Evolutionary conservation across 2,329 filamentous ascomycete genomes (phyloP).

Genomic region (Oidium heveae): DNA sequence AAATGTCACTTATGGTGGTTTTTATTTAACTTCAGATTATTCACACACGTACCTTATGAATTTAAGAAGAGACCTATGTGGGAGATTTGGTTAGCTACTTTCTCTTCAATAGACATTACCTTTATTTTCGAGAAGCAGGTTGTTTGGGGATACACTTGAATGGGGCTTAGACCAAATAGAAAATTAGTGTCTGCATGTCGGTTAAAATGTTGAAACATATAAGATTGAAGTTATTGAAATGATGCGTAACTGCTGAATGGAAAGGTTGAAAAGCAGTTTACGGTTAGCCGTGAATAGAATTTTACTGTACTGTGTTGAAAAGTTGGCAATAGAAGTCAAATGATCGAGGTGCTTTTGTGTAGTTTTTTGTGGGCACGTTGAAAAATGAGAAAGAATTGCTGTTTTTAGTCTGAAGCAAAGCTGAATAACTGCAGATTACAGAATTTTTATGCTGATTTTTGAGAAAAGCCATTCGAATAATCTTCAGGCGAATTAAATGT

Average conservation of each 20-base stretch:
- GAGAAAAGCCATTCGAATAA: conserved; percentile 12
- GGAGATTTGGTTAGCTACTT: too few species aligned
- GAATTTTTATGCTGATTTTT: conserved; percentile 8
- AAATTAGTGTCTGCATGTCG: too few species aligned
- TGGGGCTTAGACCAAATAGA: too few species aligned
- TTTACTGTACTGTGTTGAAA: not conserved
- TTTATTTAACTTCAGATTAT: too few species aligned
- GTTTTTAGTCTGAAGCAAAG: conserved; percentile 4
- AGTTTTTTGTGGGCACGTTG: conserved; percentile 10
- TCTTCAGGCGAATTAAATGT: conserved; percentile 15
- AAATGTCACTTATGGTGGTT: too few species aligned
- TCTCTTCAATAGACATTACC: too few species aligned
- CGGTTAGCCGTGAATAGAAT: conserved; percentile 9
- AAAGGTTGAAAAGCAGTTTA: conserved; percentile 2
- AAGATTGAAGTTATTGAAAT: not conserved
- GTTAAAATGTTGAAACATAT: too few species aligned
- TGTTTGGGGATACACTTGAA: too few species aligned
- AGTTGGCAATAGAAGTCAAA: conserved; percentile 2
- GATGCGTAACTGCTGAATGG: not conserved
- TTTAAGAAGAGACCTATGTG: too few species aligned
- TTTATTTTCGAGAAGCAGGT: too few species aligned
- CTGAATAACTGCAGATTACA: conserved; percentile 9
- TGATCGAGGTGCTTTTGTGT: not conserved
- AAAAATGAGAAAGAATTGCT: conserved; percentile 7
- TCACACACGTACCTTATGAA: too few species aligned